Evolutionary conservation across 768 basidiomycete genomes (phyloP).

Genomic region (Suillus subalutaceus): DNA sequence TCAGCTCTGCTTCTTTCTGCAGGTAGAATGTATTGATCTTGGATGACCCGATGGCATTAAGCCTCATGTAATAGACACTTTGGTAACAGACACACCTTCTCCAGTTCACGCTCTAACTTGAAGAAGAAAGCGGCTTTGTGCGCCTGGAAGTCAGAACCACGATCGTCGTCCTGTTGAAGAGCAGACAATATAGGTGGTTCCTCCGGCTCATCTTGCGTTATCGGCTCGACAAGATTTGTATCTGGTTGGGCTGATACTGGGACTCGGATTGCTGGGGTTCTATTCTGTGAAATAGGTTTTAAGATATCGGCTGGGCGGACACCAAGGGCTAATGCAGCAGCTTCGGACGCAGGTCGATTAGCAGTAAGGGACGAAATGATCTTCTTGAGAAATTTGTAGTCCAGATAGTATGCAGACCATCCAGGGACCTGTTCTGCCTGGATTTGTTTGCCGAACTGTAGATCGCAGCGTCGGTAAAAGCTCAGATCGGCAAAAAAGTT

Average conservation of each 20-base stretch:
- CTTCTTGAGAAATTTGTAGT: constrained; percentile 98
- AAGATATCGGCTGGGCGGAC: constrained; percentile 67
- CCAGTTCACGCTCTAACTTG: constrained; percentile 95
- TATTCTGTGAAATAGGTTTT: constrained; percentile 31
- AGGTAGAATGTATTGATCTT: constrained; percentile 99
- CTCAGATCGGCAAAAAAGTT: constrained; percentile 2
- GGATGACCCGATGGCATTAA: constrained; percentile 11
- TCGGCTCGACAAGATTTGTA: constrained; percentile 16
- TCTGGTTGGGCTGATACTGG: constrained; percentile 32
- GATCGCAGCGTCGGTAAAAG: constrained; percentile 8
- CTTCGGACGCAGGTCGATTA: constrained; percentile 88
- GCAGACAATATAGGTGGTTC: constrained; percentile 63
- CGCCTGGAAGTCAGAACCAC: constrained; percentile 87
- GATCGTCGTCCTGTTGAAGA: constrained; percentile 66
- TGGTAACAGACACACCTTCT: constrained; percentile 67
- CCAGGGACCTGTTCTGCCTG: constrained; percentile 95
- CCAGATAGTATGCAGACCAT: constrained; percentile 94
- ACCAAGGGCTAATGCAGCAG: constrained; percentile 82
- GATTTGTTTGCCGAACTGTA: constrained; percentile 96
- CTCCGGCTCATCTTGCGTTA: constrained; percentile 42
- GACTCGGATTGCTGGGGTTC: constrained; percentile 29
- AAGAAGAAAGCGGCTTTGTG: constrained; percentile 99
- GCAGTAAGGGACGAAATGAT: constrained; percentile 95
- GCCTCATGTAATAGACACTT: constrained; percentile 11
- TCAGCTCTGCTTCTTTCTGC: constrained; percentile 94